These are phyloP conservation scores for Amniculicola lignicola DNA, from an alignment of 495 filamentous ascomycete genomes.

Conservation along the genomic window DNA sequence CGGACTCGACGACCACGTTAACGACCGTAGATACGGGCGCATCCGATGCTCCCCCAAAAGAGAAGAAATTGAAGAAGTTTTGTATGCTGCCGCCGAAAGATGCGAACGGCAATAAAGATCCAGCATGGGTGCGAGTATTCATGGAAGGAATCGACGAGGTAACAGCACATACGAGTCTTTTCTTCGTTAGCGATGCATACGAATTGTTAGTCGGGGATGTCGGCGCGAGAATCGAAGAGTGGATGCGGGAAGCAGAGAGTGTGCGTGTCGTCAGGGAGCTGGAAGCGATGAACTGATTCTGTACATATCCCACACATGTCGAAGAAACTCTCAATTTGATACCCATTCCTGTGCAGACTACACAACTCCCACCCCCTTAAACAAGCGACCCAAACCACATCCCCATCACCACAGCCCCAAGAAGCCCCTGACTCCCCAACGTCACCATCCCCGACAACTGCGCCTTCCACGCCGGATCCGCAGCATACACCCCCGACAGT, in stretches of 20 bases:
- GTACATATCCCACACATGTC: no score
- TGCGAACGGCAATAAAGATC: conserved; percentile 52
- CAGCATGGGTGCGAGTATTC: conserved; percentile 69
- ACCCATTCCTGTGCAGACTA: no score
- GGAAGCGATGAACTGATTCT: conserved; percentile 18
- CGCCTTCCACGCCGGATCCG: no score
- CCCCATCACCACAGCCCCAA: no score
- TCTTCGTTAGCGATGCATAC: conserved; percentile 65
- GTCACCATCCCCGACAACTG: no score
- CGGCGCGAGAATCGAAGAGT: conserved; percentile 62
- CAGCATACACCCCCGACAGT: no score
- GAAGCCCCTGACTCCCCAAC: no score
- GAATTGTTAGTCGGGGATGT: conserved; percentile 74
- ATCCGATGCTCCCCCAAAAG: conserved; percentile 26
- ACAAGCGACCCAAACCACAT: no score
- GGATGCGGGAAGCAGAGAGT: conserved; percentile 60
- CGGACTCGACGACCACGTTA: conserved; percentile 8
- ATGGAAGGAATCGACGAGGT: conserved; percentile 86
- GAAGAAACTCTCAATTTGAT: no score
- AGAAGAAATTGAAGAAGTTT: conserved; percentile 58
- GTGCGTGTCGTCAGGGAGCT: conserved; percentile 18
- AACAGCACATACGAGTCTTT: conserved; percentile 78
- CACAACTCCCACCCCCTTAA: no score
- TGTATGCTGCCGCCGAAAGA: conserved; percentile 63
- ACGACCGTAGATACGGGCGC: not conserved